Evolutionary conservation across 139 green algal species (phyloP).

Genomic region (Chlorella sp.): DNA sequence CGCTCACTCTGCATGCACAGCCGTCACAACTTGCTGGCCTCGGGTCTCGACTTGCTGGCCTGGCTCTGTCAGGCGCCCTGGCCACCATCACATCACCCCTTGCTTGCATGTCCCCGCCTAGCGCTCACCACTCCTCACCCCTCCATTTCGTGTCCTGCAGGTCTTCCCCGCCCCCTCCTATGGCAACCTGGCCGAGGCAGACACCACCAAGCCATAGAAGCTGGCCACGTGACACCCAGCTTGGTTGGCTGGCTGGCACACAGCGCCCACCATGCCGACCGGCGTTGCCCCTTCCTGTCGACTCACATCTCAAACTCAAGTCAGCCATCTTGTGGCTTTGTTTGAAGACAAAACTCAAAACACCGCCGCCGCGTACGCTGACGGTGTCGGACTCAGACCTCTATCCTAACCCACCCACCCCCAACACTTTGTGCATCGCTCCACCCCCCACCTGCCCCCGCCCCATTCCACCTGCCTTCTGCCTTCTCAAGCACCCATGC

Average conservation of each 20-base stretch:
- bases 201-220: background rate
- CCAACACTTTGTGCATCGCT: background rate
- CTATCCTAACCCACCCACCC: background rate
- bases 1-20: too few relatives aligned
- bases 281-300: background rate
- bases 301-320: background rate
- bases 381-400: background rate
- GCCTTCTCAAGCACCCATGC: too few relatives aligned
- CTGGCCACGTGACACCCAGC: background rate
- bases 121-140: background rate
- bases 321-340: too few relatives aligned
- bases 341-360: background rate
- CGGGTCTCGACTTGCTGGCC: too few relatives aligned
- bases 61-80: too few relatives aligned
- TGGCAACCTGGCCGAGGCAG: slow-evolving; percentile 5
- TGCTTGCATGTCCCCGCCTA: background rate
- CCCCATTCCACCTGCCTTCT: too few relatives aligned
- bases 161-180: slow-evolving; percentile 36
- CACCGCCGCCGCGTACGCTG: too few relatives aligned
- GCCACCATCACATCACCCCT: too few relatives aligned
- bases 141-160: background rate
- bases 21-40: too few relatives aligned
- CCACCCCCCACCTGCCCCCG: too few relatives aligned
- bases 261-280: too few relatives aligned
- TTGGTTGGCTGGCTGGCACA: background rate